Base-by-base conservation (phyloP, 129 eudicot genomes). In the Flaveria sonorensis region DNA sequence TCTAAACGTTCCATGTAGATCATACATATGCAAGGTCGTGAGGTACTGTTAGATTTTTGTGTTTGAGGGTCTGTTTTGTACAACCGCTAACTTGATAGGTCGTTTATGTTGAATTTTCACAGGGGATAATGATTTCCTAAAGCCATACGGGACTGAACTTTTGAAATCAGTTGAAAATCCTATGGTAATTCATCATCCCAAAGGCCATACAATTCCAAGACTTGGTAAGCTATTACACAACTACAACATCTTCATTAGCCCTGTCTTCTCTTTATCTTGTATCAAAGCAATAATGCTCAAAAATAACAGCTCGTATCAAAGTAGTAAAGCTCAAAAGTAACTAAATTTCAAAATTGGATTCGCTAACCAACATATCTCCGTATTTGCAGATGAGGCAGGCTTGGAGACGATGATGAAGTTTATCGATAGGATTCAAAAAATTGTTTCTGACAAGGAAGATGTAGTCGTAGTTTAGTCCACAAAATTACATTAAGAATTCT, bases 141-240 rank as follows among this genome's bases (percentile, higher is more conserved):
- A 82, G 75, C 84, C 79, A 18, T 12, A 80, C 56, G 97, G 97
- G 26, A 77, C 72, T 8, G 88, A 81, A 39, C 89, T 88, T 45
- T 48, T 92, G 72, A 70, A 88, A 71, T 83, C 84, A 11, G 85
- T 77, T 77, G 90, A 79, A 19, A 87, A 89, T 19, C 89, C 90
- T n/a, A 62, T 88, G 8, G 83, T 92, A 2, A 89, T 92, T 83
- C 86, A 81, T 83, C 97, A 92, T 77, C 97, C 97, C 61, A 89
- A 84, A 82, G 96, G 97, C 43, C 96, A 92, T 60, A 89, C 97
- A 7, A 81, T 92, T 73, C 93, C 96, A 30, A 81, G 91, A 84
- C 82, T 92, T 21, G 91, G 97, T 92, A 81, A 83, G 62, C 10
- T 47, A 64, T 15, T 13, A 12, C 14, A 30, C 19, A 1, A 2